These are phyloP conservation scores for Immersiella caudata DNA, from an alignment of 495 filamentous ascomycete genomes.

Conservation along the genomic window DNA sequence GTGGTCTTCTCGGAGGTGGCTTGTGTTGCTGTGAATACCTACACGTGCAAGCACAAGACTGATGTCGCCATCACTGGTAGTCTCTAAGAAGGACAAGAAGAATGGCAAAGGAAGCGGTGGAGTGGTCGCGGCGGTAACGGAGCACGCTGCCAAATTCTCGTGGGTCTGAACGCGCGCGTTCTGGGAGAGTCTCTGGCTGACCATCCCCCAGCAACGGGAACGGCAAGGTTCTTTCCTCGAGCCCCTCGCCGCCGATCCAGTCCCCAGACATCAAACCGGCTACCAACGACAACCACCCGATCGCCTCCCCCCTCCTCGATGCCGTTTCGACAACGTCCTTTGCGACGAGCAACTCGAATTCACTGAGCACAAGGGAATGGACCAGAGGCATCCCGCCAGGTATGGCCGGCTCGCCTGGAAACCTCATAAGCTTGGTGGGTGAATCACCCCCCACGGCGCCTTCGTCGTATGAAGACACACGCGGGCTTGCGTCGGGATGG, in stretches of 20 bases:
- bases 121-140: conserved; percentile 56
- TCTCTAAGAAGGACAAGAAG: conserved; percentile 54
- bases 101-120: conserved; percentile 55
- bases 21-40: not conserved
- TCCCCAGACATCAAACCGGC: conserved; percentile 49
- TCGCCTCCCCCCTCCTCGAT: conserved; percentile 47
- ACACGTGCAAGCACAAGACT: not conserved
- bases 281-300: conserved; percentile 39
- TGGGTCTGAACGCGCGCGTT: conserved; percentile 34
- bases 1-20: not conserved
- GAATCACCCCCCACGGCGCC: conserved; percentile 57
- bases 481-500: conserved; percentile 48
- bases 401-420: conserved; percentile 57
- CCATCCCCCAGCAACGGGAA: conserved; percentile 34
- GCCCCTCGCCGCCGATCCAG: conserved; percentile 43
- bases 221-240: conserved; percentile 42
- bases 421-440: conserved; percentile 56
- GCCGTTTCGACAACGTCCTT: conserved; percentile 49
- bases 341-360: conserved; percentile 51
- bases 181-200: conserved; percentile 25
- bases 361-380: conserved; percentile 57
- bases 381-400: conserved; percentile 47
- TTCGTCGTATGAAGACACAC: conserved; percentile 57
- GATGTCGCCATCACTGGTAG: conserved; percentile 24
- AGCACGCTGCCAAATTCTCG: conserved; percentile 54